Conservation (phyloP, 192 early-diverging fungal species). For the Umbelopsis ramanniana region DNA sequence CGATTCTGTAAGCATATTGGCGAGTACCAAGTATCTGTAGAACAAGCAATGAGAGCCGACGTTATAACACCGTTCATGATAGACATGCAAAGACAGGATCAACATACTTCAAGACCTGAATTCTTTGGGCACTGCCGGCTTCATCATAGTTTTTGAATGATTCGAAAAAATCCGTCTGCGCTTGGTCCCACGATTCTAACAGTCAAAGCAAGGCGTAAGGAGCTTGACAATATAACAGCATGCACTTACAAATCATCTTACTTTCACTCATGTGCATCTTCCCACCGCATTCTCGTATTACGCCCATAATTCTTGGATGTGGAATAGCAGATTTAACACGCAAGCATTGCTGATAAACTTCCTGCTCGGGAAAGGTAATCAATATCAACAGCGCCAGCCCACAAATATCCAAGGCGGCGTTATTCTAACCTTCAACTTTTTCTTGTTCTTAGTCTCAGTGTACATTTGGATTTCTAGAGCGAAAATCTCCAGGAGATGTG, state of each 20-base stretch:
- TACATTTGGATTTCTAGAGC: slow-evolving; percentile 98
- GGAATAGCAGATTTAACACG: slow-evolving; percentile 92
- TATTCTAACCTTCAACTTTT: slow-evolving; percentile 77
- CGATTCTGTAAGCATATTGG: slow-evolving; percentile 95
- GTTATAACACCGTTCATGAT: no score
- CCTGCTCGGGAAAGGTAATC: slow-evolving; percentile 35
- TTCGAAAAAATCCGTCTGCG: slow-evolving; percentile 94
- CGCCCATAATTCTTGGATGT: slow-evolving; percentile 95
- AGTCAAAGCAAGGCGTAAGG: not conserved
- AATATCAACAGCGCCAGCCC: not conserved
- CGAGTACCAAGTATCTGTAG: slow-evolving; percentile 83
- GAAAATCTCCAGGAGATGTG: slow-evolving; percentile 90
- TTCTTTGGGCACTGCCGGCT: slow-evolving; percentile 90
- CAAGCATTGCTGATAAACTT: slow-evolving; percentile 86
- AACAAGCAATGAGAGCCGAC: not conserved
- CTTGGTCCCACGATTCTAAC: slow-evolving; percentile 86
- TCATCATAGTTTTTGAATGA: slow-evolving; percentile 99
- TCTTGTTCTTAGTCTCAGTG: slow-evolving; percentile 83
- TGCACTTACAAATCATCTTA: slow-evolving; percentile 33
- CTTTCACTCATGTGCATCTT: slow-evolving; percentile 98
- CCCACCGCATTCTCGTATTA: slow-evolving; percentile 96
- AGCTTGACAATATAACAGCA: not conserved
- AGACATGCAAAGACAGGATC: no score
- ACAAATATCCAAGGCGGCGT: not conserved
- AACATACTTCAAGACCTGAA: slow-evolving; percentile 85